Base-by-base conservation (phyloP, 2,329 filamentous ascomycete genomes). In the Neoscytalidium dimidiatum region DNA sequence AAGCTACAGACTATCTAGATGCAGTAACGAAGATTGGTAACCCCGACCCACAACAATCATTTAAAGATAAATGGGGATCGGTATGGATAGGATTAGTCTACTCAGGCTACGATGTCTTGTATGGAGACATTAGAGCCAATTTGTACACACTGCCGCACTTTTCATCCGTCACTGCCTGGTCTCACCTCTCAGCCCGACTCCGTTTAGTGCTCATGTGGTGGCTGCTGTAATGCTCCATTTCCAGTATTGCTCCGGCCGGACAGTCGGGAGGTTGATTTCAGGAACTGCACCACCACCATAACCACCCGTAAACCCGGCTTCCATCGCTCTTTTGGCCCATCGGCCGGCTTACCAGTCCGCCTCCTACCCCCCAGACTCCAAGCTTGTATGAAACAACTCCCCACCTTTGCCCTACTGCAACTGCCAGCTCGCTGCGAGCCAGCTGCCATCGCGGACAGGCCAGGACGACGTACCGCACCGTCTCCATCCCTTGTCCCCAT, bases 341-440 rank as follows among this genome's bases (percentile, higher is more conserved):
- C 0, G 87, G 81, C 60, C 93, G 94, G 72, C 88, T 93, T 0
- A 90, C 90, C 0, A 11, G 91, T 90, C 1, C 90, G 89, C 1
- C 93, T 92, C 94, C 72, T 93, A 90, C 0, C 78, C 81, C 93
- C 5, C 0, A 79, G 81, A 2, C 78, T 90, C 11, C 82, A 93
- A 2, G 84, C 88, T 0, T 79, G n/a, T 49, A 76, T 92, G 48
- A 77, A 48, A 64, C 82, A 1, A 56, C 31, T 38, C 29, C 31
- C 51, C 19, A 26, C n/a, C 51, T 56, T 56, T 56, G 11, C 8
- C 29, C 51, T 31, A 41, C 1, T 17, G 14, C 17, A 41, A 9
- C 14, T 13, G 17, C 51, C 9, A 56, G 11, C 1, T 56, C 51
- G 7, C 31, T 38, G 9, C 19, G 31, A 23, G 51, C 19, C 31